These are phyloP conservation scores for Scheffersomyces stambukii DNA, from an alignment of 1,139 yeast species.

Conservation along the genomic window DNA sequence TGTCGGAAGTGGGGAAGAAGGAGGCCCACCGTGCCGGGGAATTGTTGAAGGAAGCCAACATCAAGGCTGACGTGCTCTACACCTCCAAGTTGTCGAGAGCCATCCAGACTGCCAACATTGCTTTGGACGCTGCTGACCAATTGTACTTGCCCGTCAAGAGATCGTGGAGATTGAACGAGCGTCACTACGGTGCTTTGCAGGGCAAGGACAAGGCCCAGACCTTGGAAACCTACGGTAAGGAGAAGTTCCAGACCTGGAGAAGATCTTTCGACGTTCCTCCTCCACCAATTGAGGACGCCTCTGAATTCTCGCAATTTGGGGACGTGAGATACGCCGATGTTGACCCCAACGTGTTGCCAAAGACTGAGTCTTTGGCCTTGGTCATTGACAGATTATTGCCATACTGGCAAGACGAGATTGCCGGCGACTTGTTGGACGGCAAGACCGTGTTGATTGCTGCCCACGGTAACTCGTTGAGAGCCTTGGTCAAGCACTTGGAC, in stretches of 20 bases:
- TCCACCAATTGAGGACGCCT: constrained; percentile 74
- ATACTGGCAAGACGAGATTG: constrained; percentile 94
- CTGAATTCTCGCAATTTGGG: constrained; percentile 78
- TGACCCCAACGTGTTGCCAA: constrained; percentile 84
- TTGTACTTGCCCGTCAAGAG: constrained; percentile 90
- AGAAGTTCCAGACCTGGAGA: constrained; percentile 96
- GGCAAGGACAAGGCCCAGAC: constrained; percentile 98
- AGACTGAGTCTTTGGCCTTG: constrained; percentile 90
- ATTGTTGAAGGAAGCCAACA: constrained; percentile 80
- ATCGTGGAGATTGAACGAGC: constrained; percentile 97
- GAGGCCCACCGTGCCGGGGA: constrained; percentile 96
- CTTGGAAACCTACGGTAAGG: constrained; percentile 82
- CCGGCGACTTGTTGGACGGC: constrained; percentile 77
- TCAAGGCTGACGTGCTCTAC: constrained; percentile 82
- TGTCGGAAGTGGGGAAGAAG: constrained; percentile 78
- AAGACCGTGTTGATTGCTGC: constrained; percentile 94
- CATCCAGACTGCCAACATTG: constrained; percentile 96
- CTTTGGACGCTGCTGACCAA: constrained; percentile 85
- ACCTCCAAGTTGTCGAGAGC: constrained; percentile 94
- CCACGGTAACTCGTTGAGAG: constrained; percentile 98
- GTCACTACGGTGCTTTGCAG: constrained; percentile 98
- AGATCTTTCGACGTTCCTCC: constrained; percentile 98
- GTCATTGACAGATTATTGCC: constrained; percentile 97
- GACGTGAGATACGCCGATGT: constrained; percentile 82
- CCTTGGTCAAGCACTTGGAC: constrained; percentile 94